A percentile compares a stretch with the other conserved stretches of the same genome.
Conservation (phyloP, 805 yeast species). For the Tetrapisispora phaffii region DNA sequence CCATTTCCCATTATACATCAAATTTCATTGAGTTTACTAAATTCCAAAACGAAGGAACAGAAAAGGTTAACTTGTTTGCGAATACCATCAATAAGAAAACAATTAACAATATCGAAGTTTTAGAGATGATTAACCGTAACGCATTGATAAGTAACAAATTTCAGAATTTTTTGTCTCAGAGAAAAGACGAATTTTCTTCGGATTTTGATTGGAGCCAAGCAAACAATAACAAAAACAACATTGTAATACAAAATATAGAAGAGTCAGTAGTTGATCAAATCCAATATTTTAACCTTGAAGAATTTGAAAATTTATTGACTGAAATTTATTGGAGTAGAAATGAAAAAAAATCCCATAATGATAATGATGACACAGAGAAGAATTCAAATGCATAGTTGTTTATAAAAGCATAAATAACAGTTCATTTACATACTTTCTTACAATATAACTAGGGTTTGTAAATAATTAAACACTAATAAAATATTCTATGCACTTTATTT, state of each 20-base stretch:
- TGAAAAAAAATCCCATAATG: background rate
- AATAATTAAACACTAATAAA: no score
- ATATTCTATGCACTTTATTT: no score
- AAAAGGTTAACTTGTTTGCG: background rate
- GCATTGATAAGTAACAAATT: background rate
- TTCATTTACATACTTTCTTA: no score
- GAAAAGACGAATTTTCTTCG: background rate
- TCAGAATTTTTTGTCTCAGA: background rate
- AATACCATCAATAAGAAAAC: background rate
- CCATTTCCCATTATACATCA: background rate
- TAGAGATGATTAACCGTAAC: conserved; percentile 1
- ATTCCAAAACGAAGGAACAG: background rate
- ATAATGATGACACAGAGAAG: background rate
- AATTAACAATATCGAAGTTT: background rate
- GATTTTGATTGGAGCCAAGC: background rate
- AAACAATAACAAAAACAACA: background rate
- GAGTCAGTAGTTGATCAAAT: background rate
- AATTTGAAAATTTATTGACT: background rate
- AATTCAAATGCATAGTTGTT: no score
- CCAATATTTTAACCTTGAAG: conserved; percentile 1
- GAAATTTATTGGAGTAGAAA: conserved; percentile 1
- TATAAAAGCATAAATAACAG: no score
- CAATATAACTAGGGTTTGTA: no score
- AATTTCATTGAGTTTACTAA: background rate
- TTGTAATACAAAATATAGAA: background rate